Base-by-base conservation (phyloP, 23 red algal genomes). In the Agarophyton chilense region DNA sequence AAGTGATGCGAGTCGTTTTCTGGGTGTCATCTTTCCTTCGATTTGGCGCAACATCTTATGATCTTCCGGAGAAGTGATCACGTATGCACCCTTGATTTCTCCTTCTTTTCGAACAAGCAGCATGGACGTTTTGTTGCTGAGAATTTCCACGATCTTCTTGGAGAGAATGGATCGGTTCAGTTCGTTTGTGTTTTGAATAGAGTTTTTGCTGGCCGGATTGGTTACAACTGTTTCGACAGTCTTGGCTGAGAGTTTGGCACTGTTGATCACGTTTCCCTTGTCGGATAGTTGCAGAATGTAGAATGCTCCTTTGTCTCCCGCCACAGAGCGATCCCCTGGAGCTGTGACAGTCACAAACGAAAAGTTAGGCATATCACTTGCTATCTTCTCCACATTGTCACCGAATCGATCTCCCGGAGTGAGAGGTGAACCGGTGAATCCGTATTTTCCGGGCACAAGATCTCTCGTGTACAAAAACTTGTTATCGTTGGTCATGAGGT, bases 401-500 rank as follows among this genome's bases (percentile, higher is more conserved):
- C 75, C 88, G 67, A 81, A 91, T 49, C 50, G 49, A 75, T 91
- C 88, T 51, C 76, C 75, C 1, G 19, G 33, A 21, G 40, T 52
- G 4, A 91, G 64, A 2, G 52, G 45, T 13, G 39, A 29, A 46
- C 42, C 7, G 24, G 34, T 39, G 77, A 82, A 91, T 5, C 76
- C 76, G n/a, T 58, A 82, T 31, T 52, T 81, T 29, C 75, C 74
- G 38, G 88, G 88, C 2, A 91, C 76, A 17, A 91, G 46, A 36
- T 91, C 58, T 49, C 88, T 75, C 25, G 55, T 82, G 60, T 77
- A 91, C 33, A 73, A 49, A 38, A 82, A 81, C 58, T 51, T 55
- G 77, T 82, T 42, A 62, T 91, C 77, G 16, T 49, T 32, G 43
- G 51, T 58, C 75, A 91, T 91, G 17, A 91, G 76, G 35, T 91